Evolutionary conservation across 257 asterid genomes (phyloP).

Genomic region (Catharanthus roseus): DNA sequence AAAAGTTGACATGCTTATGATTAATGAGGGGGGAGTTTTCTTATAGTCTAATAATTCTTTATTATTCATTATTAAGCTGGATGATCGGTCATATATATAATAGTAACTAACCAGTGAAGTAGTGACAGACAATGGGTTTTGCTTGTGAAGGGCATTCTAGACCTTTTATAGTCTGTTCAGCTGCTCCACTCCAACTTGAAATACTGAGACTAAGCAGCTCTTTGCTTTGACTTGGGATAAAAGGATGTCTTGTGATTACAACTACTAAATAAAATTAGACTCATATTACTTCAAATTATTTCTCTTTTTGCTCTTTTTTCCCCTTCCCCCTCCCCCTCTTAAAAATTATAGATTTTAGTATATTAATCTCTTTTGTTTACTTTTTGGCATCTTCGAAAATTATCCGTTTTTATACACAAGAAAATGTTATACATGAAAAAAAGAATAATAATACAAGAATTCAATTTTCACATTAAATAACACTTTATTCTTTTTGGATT

Average conservation of each 20-base stretch:
- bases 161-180: slow-evolving; percentile 2
- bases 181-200: slow-evolving; percentile 18
- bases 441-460: too few species aligned
- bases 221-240: slow-evolving; percentile 43
- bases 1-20: slow-evolving; percentile 23
- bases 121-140: not conserved
- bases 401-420: not conserved
- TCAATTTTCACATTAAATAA: too few species aligned
- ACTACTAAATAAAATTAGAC: slow-evolving; percentile 8
- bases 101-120: slow-evolving; percentile 19
- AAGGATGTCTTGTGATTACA: slow-evolving; percentile 20
- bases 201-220: slow-evolving; percentile 20
- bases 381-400: not conserved
- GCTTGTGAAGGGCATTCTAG: slow-evolving; percentile 11
- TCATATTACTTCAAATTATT: not conserved
- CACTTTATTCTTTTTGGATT: too few species aligned
- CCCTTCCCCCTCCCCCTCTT: not conserved
- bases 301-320: not conserved
- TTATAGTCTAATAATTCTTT: slow-evolving; percentile 14
- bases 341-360: not conserved
- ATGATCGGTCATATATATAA: not conserved
- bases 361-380: not conserved
- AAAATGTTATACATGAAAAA: too few species aligned
- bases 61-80: not conserved
- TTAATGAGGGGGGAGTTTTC: slow-evolving; percentile 18